Conservation (phyloP, 2,329 filamentous ascomycete genomes). For the Penicillium hordei region DNA sequence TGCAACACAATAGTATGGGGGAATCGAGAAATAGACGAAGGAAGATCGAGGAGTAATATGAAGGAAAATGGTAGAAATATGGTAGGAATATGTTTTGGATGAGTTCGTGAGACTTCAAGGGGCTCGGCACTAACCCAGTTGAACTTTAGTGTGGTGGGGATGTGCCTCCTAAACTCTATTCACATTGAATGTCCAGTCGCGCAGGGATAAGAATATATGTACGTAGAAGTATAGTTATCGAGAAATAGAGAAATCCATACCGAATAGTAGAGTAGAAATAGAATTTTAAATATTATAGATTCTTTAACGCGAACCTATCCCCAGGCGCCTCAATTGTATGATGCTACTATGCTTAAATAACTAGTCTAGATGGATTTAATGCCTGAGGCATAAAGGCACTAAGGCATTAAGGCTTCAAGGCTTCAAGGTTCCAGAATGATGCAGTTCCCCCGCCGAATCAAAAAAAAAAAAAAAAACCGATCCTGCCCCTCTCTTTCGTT, state of each 20-base stretch:
- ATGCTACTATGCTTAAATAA: too few species aligned
- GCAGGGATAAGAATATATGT: not conserved
- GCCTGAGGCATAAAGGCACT: not conserved
- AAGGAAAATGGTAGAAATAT: not conserved
- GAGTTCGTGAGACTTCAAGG: slow-evolving; percentile 6
- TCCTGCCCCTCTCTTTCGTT: slow-evolving; percentile 6
- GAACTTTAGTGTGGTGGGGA: not conserved
- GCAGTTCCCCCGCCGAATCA: slow-evolving; percentile 16
- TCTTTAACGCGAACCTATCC: not conserved
- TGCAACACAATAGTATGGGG: not conserved
- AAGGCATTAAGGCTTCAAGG: not conserved
- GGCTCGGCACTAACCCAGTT: slow-evolving; percentile 3
- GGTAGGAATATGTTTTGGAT: not conserved
- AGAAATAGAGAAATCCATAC: not conserved
- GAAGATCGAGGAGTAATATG: not conserved
- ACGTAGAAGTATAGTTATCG: not conserved
- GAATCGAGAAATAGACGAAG: not conserved
- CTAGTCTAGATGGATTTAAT: too few species aligned
- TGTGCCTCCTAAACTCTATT: slow-evolving; percentile 3
- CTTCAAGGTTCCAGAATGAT: not conserved
- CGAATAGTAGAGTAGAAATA: not conserved
- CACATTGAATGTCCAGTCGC: not conserved
- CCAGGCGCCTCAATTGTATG: too few species aligned
- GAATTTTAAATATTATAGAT: not conserved
- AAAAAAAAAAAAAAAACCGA: slow-evolving; percentile 20